Evolutionary conservation across 2,329 filamentous ascomycete genomes (phyloP), one percentile per base, ranked within the genome.

Genomic region (Thielaviopsis euricoi): DNA sequence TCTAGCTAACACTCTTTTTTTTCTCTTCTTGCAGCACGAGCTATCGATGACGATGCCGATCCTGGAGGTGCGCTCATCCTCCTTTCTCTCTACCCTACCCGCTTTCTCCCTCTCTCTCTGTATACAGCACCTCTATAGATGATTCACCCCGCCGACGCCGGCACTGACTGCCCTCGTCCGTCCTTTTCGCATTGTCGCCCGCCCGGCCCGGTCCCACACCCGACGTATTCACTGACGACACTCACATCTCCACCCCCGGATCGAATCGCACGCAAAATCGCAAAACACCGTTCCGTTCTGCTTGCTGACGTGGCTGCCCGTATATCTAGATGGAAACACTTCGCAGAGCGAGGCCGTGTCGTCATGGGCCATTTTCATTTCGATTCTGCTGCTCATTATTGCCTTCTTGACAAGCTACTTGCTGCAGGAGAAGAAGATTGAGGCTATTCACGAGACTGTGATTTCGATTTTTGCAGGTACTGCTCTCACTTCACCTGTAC

Each of bases 361-460:
- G 65, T 96, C 93, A 74, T 96, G 89, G 89, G 90, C 91, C 29
- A 83, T 98, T 64, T 95, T 96, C 73, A 98, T 98, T 67, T 82
- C 95, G 65, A 95, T 98, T 65, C 80, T 89, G 74, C 82, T 98
- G 65, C 83, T 98, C 66, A 95, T 97, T 64, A 81, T 87, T 63
- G 91, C 93, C 62, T 87, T 98, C 65, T 95, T 97, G 71, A 95
- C 89, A 51, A 96, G 90, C 76, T 98, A 98, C 73, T 86, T 94
- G 64, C 80, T 98, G 61, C 91, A 97, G 72, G 88, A 93, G 73
- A 90, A 88, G 73, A 96, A 94, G 74, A 90, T 98, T 58, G 93
- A 96, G 67, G 93, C 93, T 26, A 86, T 98, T 57, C 93, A 98
- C 71, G 93, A 98, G 75, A 98, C 93, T 1, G 93, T 97, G 65